These are phyloP conservation scores for Talaromyces sp. DNA, from an alignment of 2,329 filamentous ascomycete species.

Conservation along the genomic window DNA sequence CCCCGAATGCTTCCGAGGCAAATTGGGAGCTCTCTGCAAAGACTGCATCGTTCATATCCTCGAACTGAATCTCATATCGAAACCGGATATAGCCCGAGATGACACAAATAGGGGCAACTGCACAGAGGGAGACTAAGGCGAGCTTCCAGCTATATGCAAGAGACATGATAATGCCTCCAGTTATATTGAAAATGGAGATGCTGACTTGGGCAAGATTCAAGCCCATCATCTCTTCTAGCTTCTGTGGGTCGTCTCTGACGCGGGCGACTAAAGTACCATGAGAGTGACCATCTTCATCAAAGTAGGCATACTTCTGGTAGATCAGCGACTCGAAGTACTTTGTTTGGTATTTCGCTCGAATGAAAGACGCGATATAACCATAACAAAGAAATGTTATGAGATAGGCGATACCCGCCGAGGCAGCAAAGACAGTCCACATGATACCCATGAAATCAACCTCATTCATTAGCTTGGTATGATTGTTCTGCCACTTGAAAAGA, in stretches of 20 bases:
- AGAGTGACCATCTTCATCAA: background rate
- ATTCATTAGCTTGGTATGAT: no score
- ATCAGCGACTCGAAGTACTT: background rate
- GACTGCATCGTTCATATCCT: background rate
- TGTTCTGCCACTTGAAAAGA: no score
- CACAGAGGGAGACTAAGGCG: conserved; percentile 51
- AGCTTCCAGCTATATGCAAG: conserved; percentile 21
- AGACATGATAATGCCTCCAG: background rate
- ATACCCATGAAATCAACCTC: no score
- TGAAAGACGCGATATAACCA: background rate
- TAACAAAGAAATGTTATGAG: no score
- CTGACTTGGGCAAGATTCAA: background rate
- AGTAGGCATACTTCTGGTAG: background rate
- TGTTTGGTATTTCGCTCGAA: background rate
- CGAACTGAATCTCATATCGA: conserved; percentile 32
- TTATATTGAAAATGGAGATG: background rate
- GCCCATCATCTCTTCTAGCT: background rate
- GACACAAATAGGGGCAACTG: conserved; percentile 43
- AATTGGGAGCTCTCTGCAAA: background rate
- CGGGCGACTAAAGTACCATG: background rate
- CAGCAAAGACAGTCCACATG: no score
- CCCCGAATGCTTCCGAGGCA: background rate
- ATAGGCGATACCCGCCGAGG: no score
- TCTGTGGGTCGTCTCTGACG: background rate
- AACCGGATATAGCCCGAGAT: conserved; percentile 33